These are phyloP conservation scores for Mycena chlorophos DNA, from an alignment of 768 basidiomycete genomes.

Conservation along the genomic window DNA sequence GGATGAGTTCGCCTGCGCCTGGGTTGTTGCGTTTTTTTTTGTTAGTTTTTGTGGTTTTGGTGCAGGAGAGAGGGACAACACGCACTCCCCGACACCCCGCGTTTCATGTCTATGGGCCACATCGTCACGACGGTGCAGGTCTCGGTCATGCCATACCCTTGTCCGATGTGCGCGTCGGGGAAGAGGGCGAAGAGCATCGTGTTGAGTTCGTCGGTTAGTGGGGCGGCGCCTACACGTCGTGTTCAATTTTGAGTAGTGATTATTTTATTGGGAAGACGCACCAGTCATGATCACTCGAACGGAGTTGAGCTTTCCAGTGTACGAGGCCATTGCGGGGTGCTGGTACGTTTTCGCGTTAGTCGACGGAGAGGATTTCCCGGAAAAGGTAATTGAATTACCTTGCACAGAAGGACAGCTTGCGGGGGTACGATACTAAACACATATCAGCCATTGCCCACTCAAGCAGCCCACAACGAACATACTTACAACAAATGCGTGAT, in stretches of 20 bases:
- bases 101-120: conserved; percentile 46
- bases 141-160: conserved; percentile 71
- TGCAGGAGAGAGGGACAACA: not conserved
- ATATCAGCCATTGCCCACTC: not conserved
- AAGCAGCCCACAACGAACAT: conserved; percentile 31
- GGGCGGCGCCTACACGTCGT: conserved; percentile 47
- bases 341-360: conserved; percentile 22
- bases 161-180: conserved; percentile 55
- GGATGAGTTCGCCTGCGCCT: conserved; percentile 56
- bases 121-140: conserved; percentile 52
- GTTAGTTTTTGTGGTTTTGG: no score
- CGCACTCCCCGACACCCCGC: conserved; percentile 55
- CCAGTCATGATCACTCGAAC: conserved; percentile 47
- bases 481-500: conserved; percentile 55
- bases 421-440: conserved; percentile 54
- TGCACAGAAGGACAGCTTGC: conserved; percentile 57
- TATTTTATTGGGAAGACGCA: not conserved
- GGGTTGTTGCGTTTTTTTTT: not conserved
- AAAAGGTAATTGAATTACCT: conserved; percentile 36
- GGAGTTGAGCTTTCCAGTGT: conserved; percentile 45
- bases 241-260: not conserved
- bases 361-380: not conserved
- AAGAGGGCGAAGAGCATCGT: conserved; percentile 49
- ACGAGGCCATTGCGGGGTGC: conserved; percentile 53
- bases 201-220: conserved; percentile 55